Base-by-base conservation (phyloP, 2,329 filamentous ascomycete species). In the Ophiostoma pallidulum region DNA sequence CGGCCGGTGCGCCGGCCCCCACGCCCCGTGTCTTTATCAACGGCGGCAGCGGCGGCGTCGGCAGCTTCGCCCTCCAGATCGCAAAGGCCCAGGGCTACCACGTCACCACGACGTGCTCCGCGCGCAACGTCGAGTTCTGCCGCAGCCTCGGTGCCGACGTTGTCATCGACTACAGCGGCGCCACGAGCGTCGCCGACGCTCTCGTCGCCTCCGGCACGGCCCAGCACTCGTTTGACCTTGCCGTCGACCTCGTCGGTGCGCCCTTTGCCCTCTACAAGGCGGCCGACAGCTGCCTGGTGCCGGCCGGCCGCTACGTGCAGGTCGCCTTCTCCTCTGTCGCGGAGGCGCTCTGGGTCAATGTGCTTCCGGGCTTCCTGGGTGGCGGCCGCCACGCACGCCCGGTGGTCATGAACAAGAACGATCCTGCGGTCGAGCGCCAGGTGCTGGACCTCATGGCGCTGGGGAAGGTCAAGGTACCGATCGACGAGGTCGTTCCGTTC, bases 11-110 rank as follows among this genome's bases (percentile, higher is more conserved):
- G 6, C 32, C 18, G 14, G 7, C 19, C 1, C 35, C 7, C 4
- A 19, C 8, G 8, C 26, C 3, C 12, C 51, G 50, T 2, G 51
- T 68, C 14, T 53, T 68, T 28, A 56, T 68, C 41, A 66, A 62
- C 7, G 65, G 64, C 5, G 64, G 61, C 26, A 58, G 59, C 8
- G 67, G 67, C 8, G 66, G 60, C 0, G 61, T 64, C 3, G 66
- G 67, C 2, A 54, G 59, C 0, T 68, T 60, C 42, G 54, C 59
- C 1, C 59, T 69, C 5, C 66, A 69, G 51, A 51, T 69, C 8
- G 67, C 64, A 19, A 63, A 64, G 31, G 54, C 56, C 0, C 37
- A 59, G 4, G 63, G 63, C 1, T 59, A 56, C 33, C 56, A 63
- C n/a, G 63, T 66, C n/a, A 61, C 59, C 4, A 57, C 62, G 8